A percentile compares a stretch with the other conserved stretches of the same genome.
Conservation (phyloP, 1,284 basidiomycete species). For the Wallemia hederae region DNA sequence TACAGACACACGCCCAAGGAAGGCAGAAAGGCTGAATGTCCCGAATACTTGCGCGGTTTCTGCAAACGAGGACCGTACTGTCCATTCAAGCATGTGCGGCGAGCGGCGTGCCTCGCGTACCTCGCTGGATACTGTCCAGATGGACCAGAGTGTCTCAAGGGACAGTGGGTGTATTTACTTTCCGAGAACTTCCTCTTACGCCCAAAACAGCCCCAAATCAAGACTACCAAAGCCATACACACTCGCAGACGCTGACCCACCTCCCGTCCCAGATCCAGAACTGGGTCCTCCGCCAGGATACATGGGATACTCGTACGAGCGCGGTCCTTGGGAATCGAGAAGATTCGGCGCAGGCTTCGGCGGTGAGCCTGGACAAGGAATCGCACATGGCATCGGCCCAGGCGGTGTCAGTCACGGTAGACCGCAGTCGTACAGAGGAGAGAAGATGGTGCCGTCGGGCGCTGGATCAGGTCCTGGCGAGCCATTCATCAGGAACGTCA, state of each 20-base stretch:
- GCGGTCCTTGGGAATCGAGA: constrained; percentile 14
- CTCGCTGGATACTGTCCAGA: constrained; percentile 85
- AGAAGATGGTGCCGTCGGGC: constrained; percentile 1
- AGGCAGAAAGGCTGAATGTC: constrained; percentile 32
- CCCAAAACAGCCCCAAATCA: constrained; percentile 32
- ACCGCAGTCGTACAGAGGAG: constrained; percentile 1
- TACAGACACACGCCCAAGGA: constrained; percentile 90
- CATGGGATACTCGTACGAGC: constrained; percentile 15
- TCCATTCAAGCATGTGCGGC: constrained; percentile 69
- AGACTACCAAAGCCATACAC: constrained; percentile 27
- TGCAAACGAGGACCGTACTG: constrained; percentile 72
- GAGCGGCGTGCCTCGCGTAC: constrained; percentile 70
- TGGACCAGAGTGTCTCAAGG: constrained; percentile 61
- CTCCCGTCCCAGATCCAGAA: constrained; percentile 43
- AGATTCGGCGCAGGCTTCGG: constrained; percentile 14
- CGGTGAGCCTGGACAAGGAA: constrained; percentile 11
- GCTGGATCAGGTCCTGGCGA: not conserved
- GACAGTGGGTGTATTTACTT: constrained; percentile 38
- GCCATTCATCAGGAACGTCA: not conserved
- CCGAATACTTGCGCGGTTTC: constrained; percentile 83
- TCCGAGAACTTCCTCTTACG: not conserved
- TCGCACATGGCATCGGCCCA: constrained; percentile 2
- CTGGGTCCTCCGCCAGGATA: constrained; percentile 47
- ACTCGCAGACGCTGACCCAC: constrained; percentile 33
- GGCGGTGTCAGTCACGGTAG: constrained; percentile 1